Evolutionary conservation across 1,139 yeast species (phyloP), one percentile per base, ranked within the genome.

Genomic region (Lodderomyces beijingensis): DNA sequence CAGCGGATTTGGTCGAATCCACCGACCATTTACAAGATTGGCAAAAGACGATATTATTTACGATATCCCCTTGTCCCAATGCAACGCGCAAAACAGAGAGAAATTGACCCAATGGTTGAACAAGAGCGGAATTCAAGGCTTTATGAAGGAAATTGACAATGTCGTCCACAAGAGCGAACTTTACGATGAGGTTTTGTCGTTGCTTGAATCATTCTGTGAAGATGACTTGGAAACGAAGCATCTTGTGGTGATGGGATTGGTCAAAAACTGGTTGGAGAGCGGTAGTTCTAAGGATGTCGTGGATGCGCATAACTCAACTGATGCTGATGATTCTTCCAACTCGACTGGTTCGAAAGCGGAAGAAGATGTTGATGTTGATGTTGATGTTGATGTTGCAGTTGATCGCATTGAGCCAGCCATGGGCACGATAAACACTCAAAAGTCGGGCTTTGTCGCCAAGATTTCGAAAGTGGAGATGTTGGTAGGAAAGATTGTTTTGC

Each of bases 51-150:
- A 50, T 21, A 39, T 45, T 2, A 40, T 49, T 19, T 51, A 51
- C 38, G 65, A 61, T 40, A 51, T 61, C 30, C 59, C 64, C 25
- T 40, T 59, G 27, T 44, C 50, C 22, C 34, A 51, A 20, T 54
- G 57, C 25, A 44, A 51, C 9, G 28, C 31, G n/a, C 48, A 44
- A 11, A 47, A 50, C 23, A 46, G 45, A 21, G 35, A 34, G 2
- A 49, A 40, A 27, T 45, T 62, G 25, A 55, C 51, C 31, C 16
- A 38, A 6, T 38, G 50, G 28, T 39, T 57, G 19, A 23, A 30
- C 3, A 45, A 40, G n/a, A 47, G 45, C 13, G 53, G 53, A 2
- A 34, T 51, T 30, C 40, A 41, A 12, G 46, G 47, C 1, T 58
- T 58, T 34, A 39, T 48, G 8, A 30, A 39, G 2, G 50, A 55